A percentile compares a stretch with the other conserved stretches of the same genome.
phyloP scores from a whole-genome alignment of 345 rosid species.

The Hibiscus trionum region DNA sequence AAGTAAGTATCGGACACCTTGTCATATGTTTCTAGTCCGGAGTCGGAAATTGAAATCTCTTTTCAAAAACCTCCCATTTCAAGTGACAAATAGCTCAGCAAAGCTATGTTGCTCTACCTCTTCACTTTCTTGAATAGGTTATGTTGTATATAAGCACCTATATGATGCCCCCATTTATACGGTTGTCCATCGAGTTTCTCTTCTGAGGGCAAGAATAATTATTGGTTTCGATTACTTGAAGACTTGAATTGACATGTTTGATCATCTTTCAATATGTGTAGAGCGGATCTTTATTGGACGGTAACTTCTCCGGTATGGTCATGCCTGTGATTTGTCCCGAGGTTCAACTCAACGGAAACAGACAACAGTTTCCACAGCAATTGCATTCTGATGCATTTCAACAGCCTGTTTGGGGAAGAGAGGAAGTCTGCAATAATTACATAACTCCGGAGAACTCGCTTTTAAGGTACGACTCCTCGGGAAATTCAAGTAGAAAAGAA shows the following conservation, averaged over 20 bases:
- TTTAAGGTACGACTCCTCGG: slow-evolving; percentile 56
- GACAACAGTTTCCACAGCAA: slow-evolving; percentile 63
- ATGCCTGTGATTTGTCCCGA: slow-evolving; percentile 70
- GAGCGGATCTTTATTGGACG: slow-evolving; percentile 57
- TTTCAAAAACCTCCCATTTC: background rate
- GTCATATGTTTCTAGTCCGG: background rate
- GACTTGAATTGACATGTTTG: background rate
- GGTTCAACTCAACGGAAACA: slow-evolving; percentile 37
- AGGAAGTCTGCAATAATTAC: slow-evolving; percentile 48
- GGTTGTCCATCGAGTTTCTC: background rate
- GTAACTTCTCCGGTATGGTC: slow-evolving; percentile 47
- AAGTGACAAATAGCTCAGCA: background rate
- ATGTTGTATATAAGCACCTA: too few species aligned
- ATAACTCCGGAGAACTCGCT: slow-evolving; percentile 48
- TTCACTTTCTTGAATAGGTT: too few species aligned
- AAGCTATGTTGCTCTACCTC: background rate
- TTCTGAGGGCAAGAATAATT: background rate
- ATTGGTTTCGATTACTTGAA: background rate
- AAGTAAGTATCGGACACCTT: slow-evolving; percentile 42
- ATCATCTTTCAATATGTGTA: slow-evolving; percentile 20
- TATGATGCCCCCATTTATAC: too few species aligned
- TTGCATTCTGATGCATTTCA: slow-evolving; percentile 53
- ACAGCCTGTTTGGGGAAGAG: slow-evolving; percentile 67
- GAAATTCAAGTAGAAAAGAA: slow-evolving; percentile 49
- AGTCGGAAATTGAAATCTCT: background rate